Evolutionary conservation across 768 basidiomycete species (phyloP).

Genomic region (Psilocybe tampanensis): DNA sequence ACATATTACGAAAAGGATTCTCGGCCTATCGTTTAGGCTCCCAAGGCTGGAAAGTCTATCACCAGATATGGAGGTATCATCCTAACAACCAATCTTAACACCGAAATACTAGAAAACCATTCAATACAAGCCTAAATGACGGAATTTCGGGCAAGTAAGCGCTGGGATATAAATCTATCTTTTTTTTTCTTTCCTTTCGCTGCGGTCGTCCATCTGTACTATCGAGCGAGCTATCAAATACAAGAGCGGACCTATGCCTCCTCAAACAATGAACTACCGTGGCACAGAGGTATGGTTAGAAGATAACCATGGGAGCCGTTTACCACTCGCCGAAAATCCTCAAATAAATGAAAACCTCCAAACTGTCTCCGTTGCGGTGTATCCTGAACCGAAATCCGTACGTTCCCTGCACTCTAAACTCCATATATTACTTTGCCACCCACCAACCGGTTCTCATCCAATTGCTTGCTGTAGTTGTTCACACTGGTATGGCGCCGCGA

Average conservation of each 20-base stretch:
- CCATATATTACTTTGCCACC: too few species aligned
- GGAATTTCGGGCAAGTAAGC: not conserved
- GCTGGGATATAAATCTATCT: not conserved
- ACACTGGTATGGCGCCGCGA: conserved; percentile 5
- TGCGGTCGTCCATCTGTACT: not conserved
- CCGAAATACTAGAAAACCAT: not conserved
- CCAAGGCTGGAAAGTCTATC: too few species aligned
- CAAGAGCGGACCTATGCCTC: not conserved
- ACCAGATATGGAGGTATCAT: too few species aligned
- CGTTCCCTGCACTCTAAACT: not conserved
- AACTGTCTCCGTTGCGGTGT: not conserved
- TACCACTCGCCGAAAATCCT: not conserved
- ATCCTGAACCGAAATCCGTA: conserved; percentile 7
- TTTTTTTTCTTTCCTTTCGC: not conserved
- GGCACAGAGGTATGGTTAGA: conserved; percentile 12
- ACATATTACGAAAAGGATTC: too few species aligned
- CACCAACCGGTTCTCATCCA: too few species aligned
- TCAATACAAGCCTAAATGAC: not conserved
- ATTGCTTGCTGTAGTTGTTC: conserved; percentile 3
- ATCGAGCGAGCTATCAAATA: not conserved
- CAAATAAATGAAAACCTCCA: not conserved
- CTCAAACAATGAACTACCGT: conserved; percentile 2
- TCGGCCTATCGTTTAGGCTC: too few species aligned
- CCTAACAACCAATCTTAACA: too few species aligned
- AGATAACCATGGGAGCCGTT: not conserved